Evolutionary conservation across 176 grass and related monocot genomes (phyloP).

Genomic region (Panicum miliaceum): DNA sequence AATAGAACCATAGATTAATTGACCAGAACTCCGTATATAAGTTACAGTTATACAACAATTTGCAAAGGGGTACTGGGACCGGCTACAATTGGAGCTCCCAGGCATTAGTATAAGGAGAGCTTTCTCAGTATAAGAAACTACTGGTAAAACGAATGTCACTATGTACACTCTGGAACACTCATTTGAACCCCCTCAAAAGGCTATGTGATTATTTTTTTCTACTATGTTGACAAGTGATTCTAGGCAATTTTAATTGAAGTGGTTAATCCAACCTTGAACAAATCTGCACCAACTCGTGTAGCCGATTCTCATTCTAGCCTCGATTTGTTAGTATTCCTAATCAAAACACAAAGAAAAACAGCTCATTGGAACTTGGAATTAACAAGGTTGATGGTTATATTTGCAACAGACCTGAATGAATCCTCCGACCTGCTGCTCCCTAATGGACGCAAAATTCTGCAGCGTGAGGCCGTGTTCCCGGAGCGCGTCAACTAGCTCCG

Average conservation of each 20-base stretch:
- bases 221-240: background rate
- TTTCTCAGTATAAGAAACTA: background rate
- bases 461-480: constrained; percentile 83
- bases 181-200: background rate
- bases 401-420: constrained; percentile 69
- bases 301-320: background rate
- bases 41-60: constrained; percentile 30
- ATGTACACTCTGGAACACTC: background rate
- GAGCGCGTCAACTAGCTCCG: constrained; percentile 80
- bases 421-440: constrained; percentile 88
- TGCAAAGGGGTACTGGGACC: constrained; percentile 9
- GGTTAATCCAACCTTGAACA: constrained; percentile 5
- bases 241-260: background rate
- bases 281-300: background rate
- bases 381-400: background rate
- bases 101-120: background rate
- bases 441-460: constrained; percentile 94
- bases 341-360: background rate
- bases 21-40: constrained; percentile 15
- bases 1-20: background rate
- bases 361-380: background rate
- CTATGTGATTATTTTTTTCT: background rate
- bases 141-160: background rate
- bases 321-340: background rate
- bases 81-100: background rate